Conservation (phyloP, 176 grass and related monocot genomes). For the Bolboschoenus planiculmis region DNA sequence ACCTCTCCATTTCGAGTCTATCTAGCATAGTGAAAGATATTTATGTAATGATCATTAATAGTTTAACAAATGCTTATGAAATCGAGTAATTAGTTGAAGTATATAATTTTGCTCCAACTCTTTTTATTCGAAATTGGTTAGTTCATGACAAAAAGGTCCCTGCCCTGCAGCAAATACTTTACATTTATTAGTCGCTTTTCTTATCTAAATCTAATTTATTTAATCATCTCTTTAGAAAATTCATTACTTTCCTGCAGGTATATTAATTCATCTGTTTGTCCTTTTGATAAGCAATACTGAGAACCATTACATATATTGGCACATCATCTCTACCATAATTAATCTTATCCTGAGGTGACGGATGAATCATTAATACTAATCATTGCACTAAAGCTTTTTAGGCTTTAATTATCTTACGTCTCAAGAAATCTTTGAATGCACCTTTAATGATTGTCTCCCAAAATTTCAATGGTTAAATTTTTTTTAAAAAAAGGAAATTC, state of each 20-base stretch:
- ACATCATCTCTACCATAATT: background rate
- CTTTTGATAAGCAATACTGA: background rate
- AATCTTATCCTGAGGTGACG: background rate
- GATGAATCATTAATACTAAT: background rate
- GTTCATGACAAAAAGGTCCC: background rate
- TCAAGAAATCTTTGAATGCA: background rate
- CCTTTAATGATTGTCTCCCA: background rate
- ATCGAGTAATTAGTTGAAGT: background rate
- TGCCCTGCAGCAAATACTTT: background rate
- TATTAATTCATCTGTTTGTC: background rate
- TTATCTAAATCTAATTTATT: background rate
- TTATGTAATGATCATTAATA: background rate
- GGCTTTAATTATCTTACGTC: background rate
- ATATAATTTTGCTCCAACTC: background rate
- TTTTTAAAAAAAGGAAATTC: background rate
- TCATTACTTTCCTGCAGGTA: background rate
- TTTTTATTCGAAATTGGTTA: background rate
- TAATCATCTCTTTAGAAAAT: background rate
- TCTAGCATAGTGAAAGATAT: conserved; percentile 33
- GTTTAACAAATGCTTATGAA: background rate
- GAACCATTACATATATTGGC: background rate
- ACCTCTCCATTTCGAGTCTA: conserved; percentile 58
- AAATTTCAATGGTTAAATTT: background rate
- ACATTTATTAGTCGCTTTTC: background rate
- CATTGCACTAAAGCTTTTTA: conserved; percentile 1